Percentiles rank a stretch among this genome's conserved stretches.
These are phyloP conservation scores for Trichoderma lentiforme DNA, from an alignment of 2,329 filamentous ascomycete genomes.

Conservation along the genomic window DNA sequence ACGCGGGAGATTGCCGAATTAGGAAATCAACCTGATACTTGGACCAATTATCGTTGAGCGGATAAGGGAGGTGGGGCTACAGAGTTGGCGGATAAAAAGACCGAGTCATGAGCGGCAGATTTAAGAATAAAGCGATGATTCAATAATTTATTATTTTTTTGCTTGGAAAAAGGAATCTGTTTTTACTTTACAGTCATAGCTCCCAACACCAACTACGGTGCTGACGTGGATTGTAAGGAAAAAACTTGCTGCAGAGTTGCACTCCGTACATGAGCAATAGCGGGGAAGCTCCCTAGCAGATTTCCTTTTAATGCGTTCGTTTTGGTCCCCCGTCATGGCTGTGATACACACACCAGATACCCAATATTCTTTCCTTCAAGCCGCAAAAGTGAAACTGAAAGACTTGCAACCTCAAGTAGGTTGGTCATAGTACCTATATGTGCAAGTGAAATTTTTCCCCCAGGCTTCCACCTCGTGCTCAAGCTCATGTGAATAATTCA, in stretches of 20 bases:
- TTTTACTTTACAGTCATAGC: background rate
- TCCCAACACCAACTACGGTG: background rate
- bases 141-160: background rate
- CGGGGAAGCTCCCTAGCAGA: background rate
- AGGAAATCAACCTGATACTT: background rate
- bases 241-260: background rate
- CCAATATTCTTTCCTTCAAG: background rate
- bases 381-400: background rate
- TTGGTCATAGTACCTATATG: background rate
- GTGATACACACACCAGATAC: background rate
- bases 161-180: background rate
- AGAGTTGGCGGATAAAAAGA: background rate
- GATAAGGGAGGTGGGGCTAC: background rate
- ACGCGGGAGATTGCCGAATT: background rate
- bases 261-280: background rate
- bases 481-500: background rate
- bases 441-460: background rate
- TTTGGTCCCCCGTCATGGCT: background rate
- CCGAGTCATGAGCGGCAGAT: background rate
- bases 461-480: background rate
- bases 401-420: background rate
- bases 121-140: background rate
- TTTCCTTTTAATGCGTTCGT: background rate
- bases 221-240: background rate
- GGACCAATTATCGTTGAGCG: background rate